Base-by-base conservation (phyloP, 2,329 filamentous ascomycete species). In the Clonostachys rhizophaga region DNA sequence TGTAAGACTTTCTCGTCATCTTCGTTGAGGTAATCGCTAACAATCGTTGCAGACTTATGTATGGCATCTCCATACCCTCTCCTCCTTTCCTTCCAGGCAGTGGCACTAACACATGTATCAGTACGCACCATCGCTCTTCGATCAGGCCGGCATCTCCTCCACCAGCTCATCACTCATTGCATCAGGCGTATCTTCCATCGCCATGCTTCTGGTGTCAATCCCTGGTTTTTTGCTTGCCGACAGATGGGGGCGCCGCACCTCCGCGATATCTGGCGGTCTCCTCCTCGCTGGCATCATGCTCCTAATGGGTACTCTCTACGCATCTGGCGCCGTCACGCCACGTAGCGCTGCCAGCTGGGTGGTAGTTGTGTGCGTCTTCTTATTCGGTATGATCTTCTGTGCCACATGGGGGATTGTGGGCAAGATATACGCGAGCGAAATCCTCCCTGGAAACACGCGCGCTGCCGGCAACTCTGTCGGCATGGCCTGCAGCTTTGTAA, bases 111-210 rank as follows among this genome's bases (percentile, higher is more conserved):
- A 30, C 8, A 30, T 3, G 42, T 33, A 13, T 3, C 40, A 80
- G 72, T 86, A 86, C 48, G 79, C 81, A 0, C 82, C 82, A 0
- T 61, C 76, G 0, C 67, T 86, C 0, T 86, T 86, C 52, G 62
- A 71, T 20, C 77, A 81, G 45, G 79, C 82, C 3, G 82, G 82
- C 0, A 66, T 84, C 11, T 67, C 69, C 8, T 77, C 75, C 0
- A 64, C 69, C 5, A 74, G 71, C 20, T 71, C 78, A 2, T 75
- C 76, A 0, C 81, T 85, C 54, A 67, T 85, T 3, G 82, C 81
- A 1, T 84, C 80, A 0, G 81, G 81, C 0, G 67, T 85, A 9
- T 82, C 80, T 0, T 79, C 74, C 0, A 70, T 84, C 2, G 60
- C 82, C 3, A 83, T 84, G 58, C 68, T 84, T 17, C 65, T 69